Evolutionary conservation across 805 yeast genomes (phyloP).

Genomic region (Priceomyces melissophilus): DNA sequence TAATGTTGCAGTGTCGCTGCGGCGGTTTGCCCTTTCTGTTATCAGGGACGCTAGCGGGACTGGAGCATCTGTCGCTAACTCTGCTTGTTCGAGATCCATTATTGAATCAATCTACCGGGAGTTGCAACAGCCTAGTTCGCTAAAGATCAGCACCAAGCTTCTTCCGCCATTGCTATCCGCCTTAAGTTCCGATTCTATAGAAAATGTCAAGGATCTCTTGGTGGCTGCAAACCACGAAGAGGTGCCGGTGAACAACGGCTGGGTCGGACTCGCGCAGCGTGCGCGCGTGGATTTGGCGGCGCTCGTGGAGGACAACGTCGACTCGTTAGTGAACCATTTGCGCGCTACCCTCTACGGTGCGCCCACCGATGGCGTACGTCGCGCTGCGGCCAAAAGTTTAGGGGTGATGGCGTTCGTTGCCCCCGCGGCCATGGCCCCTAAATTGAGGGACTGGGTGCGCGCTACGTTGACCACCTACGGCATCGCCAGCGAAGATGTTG

Average conservation of each 20-base stretch:
- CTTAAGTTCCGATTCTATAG: conserved; percentile 10
- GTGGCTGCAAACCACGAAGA: conserved; percentile 26
- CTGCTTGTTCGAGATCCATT: conserved; percentile 39
- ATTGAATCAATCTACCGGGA: conserved; percentile 38
- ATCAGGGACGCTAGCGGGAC: conserved; percentile 13
- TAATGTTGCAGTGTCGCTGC: conserved; percentile 28
- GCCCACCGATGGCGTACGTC: conserved; percentile 42
- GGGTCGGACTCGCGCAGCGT: conserved; percentile 74
- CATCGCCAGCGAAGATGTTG: conserved; percentile 48
- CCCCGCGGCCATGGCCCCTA: conserved; percentile 55
- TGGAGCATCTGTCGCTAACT: conserved; percentile 4
- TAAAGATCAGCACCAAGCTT: conserved; percentile 14
- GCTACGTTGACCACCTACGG: conserved; percentile 19
- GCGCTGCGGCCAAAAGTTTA: conserved; percentile 49
- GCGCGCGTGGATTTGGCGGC: conserved; percentile 60
- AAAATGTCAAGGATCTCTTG: conserved; percentile 21
- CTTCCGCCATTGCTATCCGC: conserved; percentile 23
- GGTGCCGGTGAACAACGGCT: conserved; percentile 46
- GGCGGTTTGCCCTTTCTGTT: conserved; percentile 30
- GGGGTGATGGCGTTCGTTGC: conserved; percentile 54
- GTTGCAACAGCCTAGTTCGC: conserved; percentile 12
- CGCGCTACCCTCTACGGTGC: conserved; percentile 18
- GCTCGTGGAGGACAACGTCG: conserved; percentile 36
- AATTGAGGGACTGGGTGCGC: conserved; percentile 33
- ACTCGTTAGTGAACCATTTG: conserved; percentile 13